Evolutionary conservation across 208 protist genomes (phyloP), one percentile per base, ranked within the genome.

Genomic region (Angomonas deanei): DNA sequence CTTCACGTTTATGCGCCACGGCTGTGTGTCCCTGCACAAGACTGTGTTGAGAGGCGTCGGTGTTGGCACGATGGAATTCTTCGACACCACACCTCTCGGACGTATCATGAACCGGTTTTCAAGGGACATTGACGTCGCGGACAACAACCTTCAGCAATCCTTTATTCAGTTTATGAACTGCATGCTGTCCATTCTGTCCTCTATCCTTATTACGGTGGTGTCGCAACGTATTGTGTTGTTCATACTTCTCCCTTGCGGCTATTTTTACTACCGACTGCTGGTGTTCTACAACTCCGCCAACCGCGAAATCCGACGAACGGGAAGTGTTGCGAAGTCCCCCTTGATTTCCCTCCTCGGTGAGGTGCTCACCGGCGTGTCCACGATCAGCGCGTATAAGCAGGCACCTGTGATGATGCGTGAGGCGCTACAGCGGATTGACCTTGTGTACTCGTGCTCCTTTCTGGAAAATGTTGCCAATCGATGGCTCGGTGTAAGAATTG

Each of bases 101-200:
- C 84, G 97, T 19, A 86, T 99, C 26, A 33, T 99, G 11, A 98
- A 98, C 64, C 83, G 98, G n/a, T 98, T 99, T 70, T 86, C 78
- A 13, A 92, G 90, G 34, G 97, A 99, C 57, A 81, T 97, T 11
- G 70, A 74, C 42, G 72, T 53, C 2, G 61, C 98, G 26, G 94
- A 98, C 68, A 63, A 66, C 34, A 68, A 54, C 34, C 70, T 96
- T 23, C 81, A 73, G 33, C 34, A 67, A 24, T 78, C 70, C 32
- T 63, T 90, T 26, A 73, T 92, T 2, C 82, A 85, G 58, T 32
- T 86, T 17, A 17, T n/a, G 2, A 34, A 55, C 1, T 15, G 76
- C 3, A 21, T 92, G 6, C 17, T 93, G 3, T 13, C 75, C 27
- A n/a, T 85, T 3, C 90, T 87, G 28, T 66, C 91, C 47, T 39